Percentiles rank a stretch among this genome's conserved stretches.
Evolutionary conservation across 345 rosid genomes (phyloP).

Genomic region (Populus deltoides): DNA sequence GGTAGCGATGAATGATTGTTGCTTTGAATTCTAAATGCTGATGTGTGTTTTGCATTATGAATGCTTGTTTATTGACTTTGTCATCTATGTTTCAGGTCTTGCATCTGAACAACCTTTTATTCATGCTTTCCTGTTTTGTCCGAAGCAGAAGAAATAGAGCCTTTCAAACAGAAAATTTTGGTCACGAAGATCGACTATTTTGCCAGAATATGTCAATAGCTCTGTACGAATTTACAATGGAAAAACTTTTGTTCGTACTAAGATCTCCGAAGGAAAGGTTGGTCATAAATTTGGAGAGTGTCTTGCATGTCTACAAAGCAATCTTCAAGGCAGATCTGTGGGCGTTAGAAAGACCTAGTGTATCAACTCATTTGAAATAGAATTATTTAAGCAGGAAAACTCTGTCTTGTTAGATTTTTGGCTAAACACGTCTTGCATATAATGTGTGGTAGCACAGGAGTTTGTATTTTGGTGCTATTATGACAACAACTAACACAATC

Average conservation of each 20-base stretch:
- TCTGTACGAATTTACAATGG: slow-evolving; percentile 34
- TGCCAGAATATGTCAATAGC: slow-evolving; percentile 35
- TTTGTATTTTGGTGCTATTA: neutral
- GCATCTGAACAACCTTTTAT: neutral
- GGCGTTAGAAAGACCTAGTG: too few species aligned
- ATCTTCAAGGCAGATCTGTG: too few species aligned
- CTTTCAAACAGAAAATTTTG: neutral
- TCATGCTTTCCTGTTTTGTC: neutral
- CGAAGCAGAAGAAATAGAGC: neutral
- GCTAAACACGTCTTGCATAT: too few species aligned
- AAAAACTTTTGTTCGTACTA: neutral
- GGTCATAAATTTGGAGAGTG: too few species aligned
- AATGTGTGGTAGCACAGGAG: too few species aligned
- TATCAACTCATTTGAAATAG: too few species aligned
- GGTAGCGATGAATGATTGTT: slow-evolving; percentile 34
- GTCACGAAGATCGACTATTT: slow-evolving; percentile 22
- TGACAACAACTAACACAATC: neutral
- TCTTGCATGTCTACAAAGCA: too few species aligned
- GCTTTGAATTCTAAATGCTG: neutral
- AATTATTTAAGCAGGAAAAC: too few species aligned
- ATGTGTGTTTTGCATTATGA: neutral
- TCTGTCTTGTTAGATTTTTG: too few species aligned
- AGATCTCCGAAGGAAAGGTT: slow-evolving; percentile 20
- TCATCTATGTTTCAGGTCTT: neutral
- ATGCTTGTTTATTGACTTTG: neutral